Conservation (phyloP, 306 rosid genomes). For the Glycine latifolia region DNA sequence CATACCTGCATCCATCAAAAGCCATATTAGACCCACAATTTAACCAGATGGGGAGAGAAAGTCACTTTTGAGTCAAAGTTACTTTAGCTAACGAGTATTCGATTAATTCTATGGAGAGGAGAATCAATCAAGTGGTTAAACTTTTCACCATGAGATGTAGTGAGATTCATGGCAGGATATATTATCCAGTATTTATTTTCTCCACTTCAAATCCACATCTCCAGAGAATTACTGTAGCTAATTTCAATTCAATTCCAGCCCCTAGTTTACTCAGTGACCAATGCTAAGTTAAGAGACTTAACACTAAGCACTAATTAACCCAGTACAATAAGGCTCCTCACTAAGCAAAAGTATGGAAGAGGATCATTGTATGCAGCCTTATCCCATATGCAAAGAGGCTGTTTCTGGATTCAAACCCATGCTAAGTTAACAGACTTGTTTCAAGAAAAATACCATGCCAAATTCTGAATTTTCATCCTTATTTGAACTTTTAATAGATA, state of each 20-base stretch:
- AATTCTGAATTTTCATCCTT: not conserved
- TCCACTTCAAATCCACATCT: not conserved
- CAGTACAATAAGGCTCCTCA: too few relatives aligned
- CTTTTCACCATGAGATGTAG: not conserved
- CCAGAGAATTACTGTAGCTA: not conserved
- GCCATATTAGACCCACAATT: slow-evolving; percentile 18
- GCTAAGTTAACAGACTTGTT: not conserved
- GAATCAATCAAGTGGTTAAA: not conserved
- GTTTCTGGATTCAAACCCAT: too few relatives aligned
- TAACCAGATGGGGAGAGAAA: not conserved
- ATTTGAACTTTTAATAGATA: not conserved
- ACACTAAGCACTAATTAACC: too few relatives aligned
- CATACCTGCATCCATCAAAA: slow-evolving; percentile 61
- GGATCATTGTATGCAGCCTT: too few relatives aligned
- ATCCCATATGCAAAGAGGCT: too few relatives aligned
- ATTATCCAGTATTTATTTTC: not conserved
- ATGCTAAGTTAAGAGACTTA: not conserved
- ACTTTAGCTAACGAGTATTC: not conserved
- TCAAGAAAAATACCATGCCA: not conserved
- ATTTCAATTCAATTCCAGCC: too few relatives aligned
- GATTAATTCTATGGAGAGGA: not conserved
- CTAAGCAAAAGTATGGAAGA: too few relatives aligned
- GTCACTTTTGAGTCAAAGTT: not conserved
- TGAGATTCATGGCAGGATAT: slow-evolving; percentile 25
- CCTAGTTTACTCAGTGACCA: not conserved